Conservation (phyloP, 2,329 filamentous ascomycete species). For the Pseudogymnoascus verrucosus region DNA sequence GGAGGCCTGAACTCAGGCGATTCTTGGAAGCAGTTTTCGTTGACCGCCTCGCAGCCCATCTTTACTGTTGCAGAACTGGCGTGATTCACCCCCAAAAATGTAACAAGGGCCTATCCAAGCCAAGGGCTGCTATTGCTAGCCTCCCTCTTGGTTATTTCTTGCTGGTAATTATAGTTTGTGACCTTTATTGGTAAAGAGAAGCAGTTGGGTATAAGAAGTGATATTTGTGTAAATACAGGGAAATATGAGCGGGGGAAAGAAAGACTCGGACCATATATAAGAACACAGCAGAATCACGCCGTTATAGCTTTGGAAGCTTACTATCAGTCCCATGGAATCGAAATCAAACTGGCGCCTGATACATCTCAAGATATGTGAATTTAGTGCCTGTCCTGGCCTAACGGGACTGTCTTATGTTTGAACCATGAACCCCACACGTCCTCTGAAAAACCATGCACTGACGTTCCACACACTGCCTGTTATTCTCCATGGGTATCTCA, state of each 20-base stretch:
- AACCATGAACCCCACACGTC: not conserved
- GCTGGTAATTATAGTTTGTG: not conserved
- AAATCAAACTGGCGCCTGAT: not conserved
- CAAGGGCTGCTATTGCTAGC: not conserved
- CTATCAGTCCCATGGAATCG: slow-evolving; percentile 2
- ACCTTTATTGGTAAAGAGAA: not conserved
- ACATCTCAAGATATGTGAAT: not conserved
- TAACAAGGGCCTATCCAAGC: not conserved
- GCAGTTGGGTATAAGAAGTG: not conserved
- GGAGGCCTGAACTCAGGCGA: not conserved
- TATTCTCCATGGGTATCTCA: no score
- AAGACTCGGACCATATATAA: not conserved
- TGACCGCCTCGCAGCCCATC: not conserved
- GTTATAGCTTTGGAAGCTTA: not conserved
- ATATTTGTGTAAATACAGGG: not conserved
- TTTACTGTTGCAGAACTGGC: not conserved
- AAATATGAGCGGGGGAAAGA: not conserved
- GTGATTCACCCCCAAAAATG: not conserved
- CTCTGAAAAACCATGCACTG: not conserved
- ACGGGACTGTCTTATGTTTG: not conserved
- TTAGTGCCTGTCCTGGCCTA: not conserved
- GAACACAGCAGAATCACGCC: not conserved
- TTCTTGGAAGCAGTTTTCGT: not conserved
- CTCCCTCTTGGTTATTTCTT: not conserved
- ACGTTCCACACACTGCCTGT: not conserved